These are phyloP conservation scores for Talaromyces wortmannii DNA, from an alignment of 495 filamentous ascomycete species.

Conservation along the genomic window DNA sequence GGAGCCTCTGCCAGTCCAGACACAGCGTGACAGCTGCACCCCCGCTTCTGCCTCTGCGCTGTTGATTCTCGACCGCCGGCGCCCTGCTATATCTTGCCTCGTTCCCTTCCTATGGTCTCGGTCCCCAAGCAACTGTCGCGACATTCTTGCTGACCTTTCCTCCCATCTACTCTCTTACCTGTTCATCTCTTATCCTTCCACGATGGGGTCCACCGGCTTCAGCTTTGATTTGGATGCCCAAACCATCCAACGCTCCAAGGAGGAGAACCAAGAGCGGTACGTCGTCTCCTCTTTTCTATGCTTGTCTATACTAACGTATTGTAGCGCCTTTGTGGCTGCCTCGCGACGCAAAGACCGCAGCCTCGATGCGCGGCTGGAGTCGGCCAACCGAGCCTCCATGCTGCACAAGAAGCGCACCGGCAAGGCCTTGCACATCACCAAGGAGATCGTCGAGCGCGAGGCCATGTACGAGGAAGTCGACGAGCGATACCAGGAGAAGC, in stretches of 20 bases:
- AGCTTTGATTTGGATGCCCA: conserved; percentile 28
- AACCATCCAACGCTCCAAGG: conserved; percentile 38
- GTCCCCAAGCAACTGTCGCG: conserved; percentile 1
- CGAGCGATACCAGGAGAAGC: conserved; percentile 48
- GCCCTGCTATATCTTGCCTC: too few relatives aligned
- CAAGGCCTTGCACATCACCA: conserved; percentile 72
- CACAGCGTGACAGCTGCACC: too few relatives aligned
- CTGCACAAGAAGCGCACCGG: conserved; percentile 89
- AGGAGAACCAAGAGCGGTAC: conserved; percentile 88
- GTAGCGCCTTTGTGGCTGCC: conserved; percentile 78
- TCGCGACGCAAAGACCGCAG: conserved; percentile 87
- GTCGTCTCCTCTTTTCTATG: conserved; percentile 7
- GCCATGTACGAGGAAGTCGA: conserved; percentile 99
- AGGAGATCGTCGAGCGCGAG: conserved; percentile 84
- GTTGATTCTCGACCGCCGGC: too few relatives aligned
- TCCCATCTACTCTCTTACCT: background rate
- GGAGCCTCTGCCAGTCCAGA: background rate
- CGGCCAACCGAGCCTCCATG: conserved; percentile 78
- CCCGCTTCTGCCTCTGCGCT: too few relatives aligned
- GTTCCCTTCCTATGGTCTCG: background rate
- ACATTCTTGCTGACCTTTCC: background rate
- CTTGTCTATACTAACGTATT: conserved; percentile 5
- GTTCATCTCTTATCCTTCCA: background rate
- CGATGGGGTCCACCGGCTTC: background rate
- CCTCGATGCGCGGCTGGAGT: conserved; percentile 84